Evolutionary conservation across 345 rosid species (phyloP), one percentile per base, ranked within the genome.

Genomic region (Noccaea caerulescens): DNA sequence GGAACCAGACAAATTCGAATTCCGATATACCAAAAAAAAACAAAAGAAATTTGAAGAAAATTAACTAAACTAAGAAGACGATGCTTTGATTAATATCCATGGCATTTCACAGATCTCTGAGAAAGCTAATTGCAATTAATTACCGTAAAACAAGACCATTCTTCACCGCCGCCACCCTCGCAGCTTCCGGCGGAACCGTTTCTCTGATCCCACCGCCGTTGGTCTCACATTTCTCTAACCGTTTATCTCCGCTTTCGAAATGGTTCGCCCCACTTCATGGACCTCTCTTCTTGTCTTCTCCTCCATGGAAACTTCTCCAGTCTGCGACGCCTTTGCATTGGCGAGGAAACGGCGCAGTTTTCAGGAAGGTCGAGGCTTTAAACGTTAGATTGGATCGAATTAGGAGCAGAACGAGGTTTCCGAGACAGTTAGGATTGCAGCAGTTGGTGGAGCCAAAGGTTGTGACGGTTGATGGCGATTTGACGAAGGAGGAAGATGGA

Each of bases 271-370:
- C 90, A 8, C 77, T 85, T 32, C 87, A 68, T 32, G 95, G 93
- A 43, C 96, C 97, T 52, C 95, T 88, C 10, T 88, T 87, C 68
- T 87, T 91, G 18, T 81, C 88, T 37, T 79, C 77, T 37, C 90
- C 96, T 11, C 97, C 97, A 9, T 91, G 97, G 97, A 93, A 89
- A 79, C 93, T 93, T 51, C 85, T 76, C 20, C 98, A 88, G 53
- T 86, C 94, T 20, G 83, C 98, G 6, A 86, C 90, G 9, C 98
- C 96, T 10, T 32, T 78, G 54, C 66, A 78, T 37, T 82, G 91
- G 58, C 85, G 83, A 9, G 90, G 84, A 8, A 86, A 77, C 49
- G 80, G 80, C 43, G 75, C 51, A 49, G 82, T 84, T 52, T 78
- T 84, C 62, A 72, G 80, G 68, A 83, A 76, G 25, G 92, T 86